Conservation (phyloP, 768 basidiomycete genomes). For the Amanita thiersii region DNA sequence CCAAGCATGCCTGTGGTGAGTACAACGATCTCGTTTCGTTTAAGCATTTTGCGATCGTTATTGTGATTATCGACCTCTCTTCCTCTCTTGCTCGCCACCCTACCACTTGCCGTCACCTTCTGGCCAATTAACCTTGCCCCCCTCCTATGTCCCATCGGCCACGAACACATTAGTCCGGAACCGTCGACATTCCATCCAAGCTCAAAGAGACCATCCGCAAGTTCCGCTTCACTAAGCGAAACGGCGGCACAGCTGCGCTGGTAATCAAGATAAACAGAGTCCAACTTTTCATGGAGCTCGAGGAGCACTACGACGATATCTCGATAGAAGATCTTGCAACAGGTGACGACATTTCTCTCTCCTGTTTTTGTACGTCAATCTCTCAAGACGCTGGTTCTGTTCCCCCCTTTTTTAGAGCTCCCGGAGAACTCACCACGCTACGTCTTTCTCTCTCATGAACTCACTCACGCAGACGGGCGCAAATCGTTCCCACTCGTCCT, state of each 20-base stretch:
- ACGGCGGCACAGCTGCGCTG: constrained; percentile 67
- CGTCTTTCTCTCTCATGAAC: constrained; percentile 77
- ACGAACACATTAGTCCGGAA: constrained; percentile 65
- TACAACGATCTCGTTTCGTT: too few species aligned
- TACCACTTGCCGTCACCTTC: too few species aligned
- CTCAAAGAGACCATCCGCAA: constrained; percentile 78
- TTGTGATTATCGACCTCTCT: too few species aligned
- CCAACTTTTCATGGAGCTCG: constrained; percentile 74
- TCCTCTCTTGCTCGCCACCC: too few species aligned
- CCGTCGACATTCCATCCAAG: constrained; percentile 78
- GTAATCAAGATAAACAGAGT: constrained; percentile 88
- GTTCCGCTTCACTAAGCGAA: constrained; percentile 68
- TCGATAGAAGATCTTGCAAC: constrained; percentile 81
- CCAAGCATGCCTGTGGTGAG: too few species aligned
- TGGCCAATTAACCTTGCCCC: too few species aligned
- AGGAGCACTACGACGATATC: constrained; percentile 70
- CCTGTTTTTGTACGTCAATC: constrained; percentile 1
- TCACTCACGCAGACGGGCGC: constrained; percentile 73
- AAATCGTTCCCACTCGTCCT: constrained; percentile 80
- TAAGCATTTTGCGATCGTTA: too few species aligned
- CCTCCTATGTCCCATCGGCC: too few species aligned
- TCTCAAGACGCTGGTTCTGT: constrained; percentile 3
- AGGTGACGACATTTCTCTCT: constrained; percentile 38
- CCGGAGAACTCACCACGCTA: constrained; percentile 86
- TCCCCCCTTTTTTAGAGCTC: constrained; percentile 60